These are phyloP conservation scores for Graphilbum ipis-grandicollis DNA, from an alignment of 2,329 filamentous ascomycete genomes.

Conservation along the genomic window DNA sequence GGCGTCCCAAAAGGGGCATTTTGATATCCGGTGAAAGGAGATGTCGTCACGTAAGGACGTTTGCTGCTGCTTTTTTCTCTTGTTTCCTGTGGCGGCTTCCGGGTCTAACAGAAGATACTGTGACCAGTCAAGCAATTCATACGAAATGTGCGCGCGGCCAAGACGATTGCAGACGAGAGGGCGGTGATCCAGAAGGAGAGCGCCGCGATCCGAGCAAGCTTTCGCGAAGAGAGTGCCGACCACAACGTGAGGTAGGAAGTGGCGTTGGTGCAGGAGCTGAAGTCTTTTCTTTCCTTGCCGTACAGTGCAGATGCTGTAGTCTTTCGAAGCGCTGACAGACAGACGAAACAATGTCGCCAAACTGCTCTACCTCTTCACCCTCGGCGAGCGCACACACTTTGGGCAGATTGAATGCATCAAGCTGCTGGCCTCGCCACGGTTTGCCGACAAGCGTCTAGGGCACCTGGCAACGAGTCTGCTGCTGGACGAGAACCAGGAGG, in stretches of 20 bases:
- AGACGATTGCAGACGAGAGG: slow-evolving; percentile 96
- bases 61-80: background rate
- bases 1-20: slow-evolving; percentile 3
- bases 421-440: slow-evolving; percentile 85
- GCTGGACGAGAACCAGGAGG: slow-evolving; percentile 96
- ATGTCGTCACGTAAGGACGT: slow-evolving; percentile 10
- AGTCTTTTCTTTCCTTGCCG: background rate
- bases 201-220: slow-evolving; percentile 90
- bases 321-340: slow-evolving; percentile 4
- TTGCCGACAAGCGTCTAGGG: slow-evolving; percentile 91
- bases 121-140: slow-evolving; percentile 96
- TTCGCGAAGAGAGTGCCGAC: slow-evolving; percentile 90
- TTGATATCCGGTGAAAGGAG: slow-evolving; percentile 1
- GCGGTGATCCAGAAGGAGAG: slow-evolving; percentile 99
- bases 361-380: slow-evolving; percentile 90
- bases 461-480: slow-evolving; percentile 93
- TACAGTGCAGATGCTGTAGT: too few species aligned
- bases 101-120: background rate
- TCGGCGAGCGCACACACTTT: slow-evolving; percentile 95
- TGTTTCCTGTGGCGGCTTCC: background rate
- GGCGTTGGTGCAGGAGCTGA: background rate
- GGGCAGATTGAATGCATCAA: slow-evolving; percentile 99
- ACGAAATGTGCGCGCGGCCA: slow-evolving; percentile 93
- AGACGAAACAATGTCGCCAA: slow-evolving; percentile 99
- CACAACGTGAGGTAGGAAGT: slow-evolving; percentile 58